These are phyloP conservation scores for Talaromyces sp. DNA, from an alignment of 2,329 filamentous ascomycete genomes.

Conservation along the genomic window DNA sequence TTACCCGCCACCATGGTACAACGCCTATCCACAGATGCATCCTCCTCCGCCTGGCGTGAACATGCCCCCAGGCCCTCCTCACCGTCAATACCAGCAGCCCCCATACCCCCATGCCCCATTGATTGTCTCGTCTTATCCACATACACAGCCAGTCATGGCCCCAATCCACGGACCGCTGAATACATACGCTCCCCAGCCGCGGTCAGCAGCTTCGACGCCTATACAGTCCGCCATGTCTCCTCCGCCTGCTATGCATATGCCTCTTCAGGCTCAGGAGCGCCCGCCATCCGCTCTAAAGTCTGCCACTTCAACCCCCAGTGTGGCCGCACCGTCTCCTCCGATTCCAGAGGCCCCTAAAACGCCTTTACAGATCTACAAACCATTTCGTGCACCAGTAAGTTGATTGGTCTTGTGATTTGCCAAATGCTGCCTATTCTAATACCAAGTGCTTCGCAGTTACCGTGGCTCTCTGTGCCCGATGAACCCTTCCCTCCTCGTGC, in stretches of 20 bases:
- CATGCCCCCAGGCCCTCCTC: slow-evolving; percentile 33
- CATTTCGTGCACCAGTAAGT: slow-evolving; percentile 47
- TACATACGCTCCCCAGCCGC: slow-evolving; percentile 30
- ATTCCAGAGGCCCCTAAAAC: slow-evolving; percentile 20
- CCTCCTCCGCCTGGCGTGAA: slow-evolving; percentile 39
- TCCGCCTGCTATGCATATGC: slow-evolving; percentile 14
- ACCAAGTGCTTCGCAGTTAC: slow-evolving; percentile 36
- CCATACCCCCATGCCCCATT: slow-evolving; percentile 34
- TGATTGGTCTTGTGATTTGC: neutral
- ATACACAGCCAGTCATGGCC: slow-evolving; percentile 34
- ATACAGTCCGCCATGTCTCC: slow-evolving; percentile 32
- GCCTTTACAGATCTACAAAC: slow-evolving; percentile 27
- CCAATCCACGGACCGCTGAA: slow-evolving; percentile 31
- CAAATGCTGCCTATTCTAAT: slow-evolving; percentile 1
- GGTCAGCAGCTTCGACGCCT: slow-evolving; percentile 28
- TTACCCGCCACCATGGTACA: slow-evolving; percentile 41
- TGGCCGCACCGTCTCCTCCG: slow-evolving; percentile 25
- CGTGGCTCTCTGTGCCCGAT: slow-evolving; percentile 55
- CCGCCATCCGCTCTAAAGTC: slow-evolving; percentile 11
- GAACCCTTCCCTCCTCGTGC: slow-evolving; percentile 49
- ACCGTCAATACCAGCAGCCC: slow-evolving; percentile 34
- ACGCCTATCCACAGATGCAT: slow-evolving; percentile 35
- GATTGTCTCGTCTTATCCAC: slow-evolving; percentile 40
- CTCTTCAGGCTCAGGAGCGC: slow-evolving; percentile 4
- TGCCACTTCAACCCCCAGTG: slow-evolving; percentile 15